Evolutionary conservation across 2,329 filamentous ascomycete genomes (phyloP), one percentile per base, ranked within the genome.

Genomic region (Ophidiomyces ophidiicola): DNA sequence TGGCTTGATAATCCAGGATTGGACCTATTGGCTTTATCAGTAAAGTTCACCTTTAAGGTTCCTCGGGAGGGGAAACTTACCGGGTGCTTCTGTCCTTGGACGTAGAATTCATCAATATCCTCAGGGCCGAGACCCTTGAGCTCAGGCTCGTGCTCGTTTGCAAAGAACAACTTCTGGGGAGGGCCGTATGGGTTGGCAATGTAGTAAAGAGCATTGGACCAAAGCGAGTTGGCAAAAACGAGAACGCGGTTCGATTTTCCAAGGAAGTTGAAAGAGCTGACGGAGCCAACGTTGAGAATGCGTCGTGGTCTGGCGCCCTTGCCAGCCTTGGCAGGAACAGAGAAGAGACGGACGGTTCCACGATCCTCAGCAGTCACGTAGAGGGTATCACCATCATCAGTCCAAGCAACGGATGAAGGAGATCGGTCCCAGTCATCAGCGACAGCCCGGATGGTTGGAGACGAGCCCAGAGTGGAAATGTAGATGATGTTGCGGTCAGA

Each of bases 301-400:
- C 58, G 58, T 8, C 50, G 48, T 3, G 62, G 61, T 39, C 52
- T 45, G 37, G 51, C 57, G 38, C 55, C 46, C 35, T 57, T 48
- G 2, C 41, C 46, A 7, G 59, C 60, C 36, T 56, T 38, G 4
- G 50, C 41, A 4, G 60, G 56, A 14, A 66, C 25, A 11, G 53
- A 42, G 42, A 64, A 63, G 0, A 64, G 48, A 3, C 52, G 50
- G 6, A 65, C 66, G 32, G 72, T 70, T 1, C 77, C 85, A 26
- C 73, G 61, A 39, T 81, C 73, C 57, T 92, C 83, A 3, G 81
- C 82, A 1, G 74, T 73, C n/a, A 87, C 70, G 50, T 80, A 82
- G 4, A 94, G 59, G 36, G 72, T 70, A 42, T 70, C 65, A 40
- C 79, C 64, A 48, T 76, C 64, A 1, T 54, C 47, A 15, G 66